Conservation (phyloP, 768 basidiomycete genomes). For the Hygrocybe punicea region DNA sequence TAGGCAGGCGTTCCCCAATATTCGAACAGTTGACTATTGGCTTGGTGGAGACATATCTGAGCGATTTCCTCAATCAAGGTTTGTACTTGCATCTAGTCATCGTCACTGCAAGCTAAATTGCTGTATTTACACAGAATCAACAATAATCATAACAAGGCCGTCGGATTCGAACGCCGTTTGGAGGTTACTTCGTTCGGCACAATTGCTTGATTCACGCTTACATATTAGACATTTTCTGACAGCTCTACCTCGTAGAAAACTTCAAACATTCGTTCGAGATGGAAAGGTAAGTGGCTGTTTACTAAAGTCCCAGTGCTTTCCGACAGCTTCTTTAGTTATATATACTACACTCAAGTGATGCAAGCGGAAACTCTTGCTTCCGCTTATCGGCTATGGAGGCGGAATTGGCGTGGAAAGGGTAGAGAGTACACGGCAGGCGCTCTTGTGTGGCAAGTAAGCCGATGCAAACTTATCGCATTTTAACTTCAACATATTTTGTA, state of each 20-base stretch:
- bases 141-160: constrained; percentile 89
- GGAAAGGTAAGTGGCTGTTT: constrained; percentile 53
- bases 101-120: not conserved
- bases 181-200: constrained; percentile 47
- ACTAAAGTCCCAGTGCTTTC: constrained; percentile 4
- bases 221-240: not conserved
- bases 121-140: constrained; percentile 44
- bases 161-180: constrained; percentile 76
- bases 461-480: not conserved
- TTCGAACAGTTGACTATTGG: constrained; percentile 88
- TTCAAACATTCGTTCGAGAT: constrained; percentile 87
- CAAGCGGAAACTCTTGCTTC: constrained; percentile 87
- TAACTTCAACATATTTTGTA: constrained; percentile 24
- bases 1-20: constrained; percentile 87
- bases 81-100: constrained; percentile 11
- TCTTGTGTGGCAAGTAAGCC: constrained; percentile 89
- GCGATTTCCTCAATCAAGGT: constrained; percentile 86
- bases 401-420: constrained; percentile 88
- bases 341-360: constrained; percentile 95
- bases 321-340: constrained; percentile 66
- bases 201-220: not conserved
- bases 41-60: constrained; percentile 70
- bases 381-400: constrained; percentile 87
- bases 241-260: constrained; percentile 91
- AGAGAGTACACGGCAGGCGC: constrained; percentile 86